These are phyloP conservation scores for Phanerochaete carnosa DNA, from an alignment of 768 basidiomycete genomes.

Conservation along the genomic window DNA sequence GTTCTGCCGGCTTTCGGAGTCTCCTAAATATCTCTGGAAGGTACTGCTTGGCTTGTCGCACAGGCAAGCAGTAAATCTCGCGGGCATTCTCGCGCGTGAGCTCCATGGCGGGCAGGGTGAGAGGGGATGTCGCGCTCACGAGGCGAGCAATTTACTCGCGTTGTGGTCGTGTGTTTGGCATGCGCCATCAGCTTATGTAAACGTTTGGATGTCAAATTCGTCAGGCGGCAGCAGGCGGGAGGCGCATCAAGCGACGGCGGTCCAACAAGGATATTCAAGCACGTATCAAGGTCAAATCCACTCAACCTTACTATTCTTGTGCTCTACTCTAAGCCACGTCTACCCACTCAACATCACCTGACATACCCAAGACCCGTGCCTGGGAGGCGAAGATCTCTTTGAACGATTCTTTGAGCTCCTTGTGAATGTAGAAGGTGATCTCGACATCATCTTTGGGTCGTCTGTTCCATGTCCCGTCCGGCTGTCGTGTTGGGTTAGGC, in stretches of 20 bases:
- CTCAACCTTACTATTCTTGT: not conserved
- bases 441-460: slow-evolving; percentile 7
- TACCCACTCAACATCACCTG: slow-evolving; percentile 5
- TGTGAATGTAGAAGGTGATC: slow-evolving; percentile 11
- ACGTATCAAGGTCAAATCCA: not conserved
- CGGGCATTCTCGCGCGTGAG: not conserved
- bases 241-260: not conserved
- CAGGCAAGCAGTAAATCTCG: not conserved
- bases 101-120: not conserved
- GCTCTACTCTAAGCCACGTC: not conserved
- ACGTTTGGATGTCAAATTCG: not conserved
- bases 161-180: not conserved
- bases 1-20: not conserved
- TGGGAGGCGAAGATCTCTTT: not conserved
- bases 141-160: not conserved
- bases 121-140: not conserved
- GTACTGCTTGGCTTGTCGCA: not conserved
- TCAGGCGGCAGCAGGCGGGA: not conserved
- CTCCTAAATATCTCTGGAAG: not conserved
- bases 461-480: slow-evolving; percentile 9
- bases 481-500: slow-evolving; percentile 10
- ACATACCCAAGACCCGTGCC: slow-evolving; percentile 3
- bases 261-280: not conserved
- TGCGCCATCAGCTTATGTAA: not conserved
- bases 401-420: slow-evolving; percentile 3